Base-by-base conservation (phyloP, 495 filamentous ascomycete genomes). In the Xylaria scruposa region DNA sequence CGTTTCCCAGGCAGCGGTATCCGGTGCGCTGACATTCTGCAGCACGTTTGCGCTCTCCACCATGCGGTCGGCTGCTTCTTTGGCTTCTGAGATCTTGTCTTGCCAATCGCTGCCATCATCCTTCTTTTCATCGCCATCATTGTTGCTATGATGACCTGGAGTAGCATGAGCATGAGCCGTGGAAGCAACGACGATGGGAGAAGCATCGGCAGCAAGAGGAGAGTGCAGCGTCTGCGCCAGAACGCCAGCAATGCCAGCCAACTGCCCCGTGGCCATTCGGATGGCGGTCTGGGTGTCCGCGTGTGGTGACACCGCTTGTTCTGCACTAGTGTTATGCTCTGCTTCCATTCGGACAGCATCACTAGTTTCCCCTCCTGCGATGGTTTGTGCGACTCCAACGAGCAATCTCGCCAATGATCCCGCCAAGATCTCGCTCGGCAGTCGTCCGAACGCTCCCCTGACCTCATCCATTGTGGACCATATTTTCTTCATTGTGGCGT, bases 221-320 rank as follows among this genome's bases (percentile, higher is more conserved):
- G 49, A 36, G 44, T 56, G 17, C 8, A 67, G 17, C 8, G 47
- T 12, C 49, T 53, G 49, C 21, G 49, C 33, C 17, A 67, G 12
- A 42, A 38, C 65, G 2, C 49, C 65, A 8, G 68, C 68, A 63
- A 61, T 62, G 58, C 56, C 68, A 29, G 68, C 68, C 15, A 70
- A 29, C 26, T 49, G 42, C 19, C 68, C 68, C 12, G 56, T 60
- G 31, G 56, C 68, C 21, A 59, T n/a, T 21, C 42, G 33, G 36
- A 70, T 38, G 26, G 56, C 33, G 6, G 13, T 63, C 29, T 51
- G 46, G n/a, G 49, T 44, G 38, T 67, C 63, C 2, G 42, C 33
- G 4, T 51, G 19, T 29, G 63, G 46, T 26, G 29, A 4, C 31
- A 38, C 31, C 19, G 60, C 33, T 21, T 62, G 49, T 53, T 4